A percentile compares a stretch with the other conserved stretches of the same genome.
These are phyloP conservation scores for Pistacia atlantica DNA, from an alignment of 345 rosid species.

Conservation along the genomic window DNA sequence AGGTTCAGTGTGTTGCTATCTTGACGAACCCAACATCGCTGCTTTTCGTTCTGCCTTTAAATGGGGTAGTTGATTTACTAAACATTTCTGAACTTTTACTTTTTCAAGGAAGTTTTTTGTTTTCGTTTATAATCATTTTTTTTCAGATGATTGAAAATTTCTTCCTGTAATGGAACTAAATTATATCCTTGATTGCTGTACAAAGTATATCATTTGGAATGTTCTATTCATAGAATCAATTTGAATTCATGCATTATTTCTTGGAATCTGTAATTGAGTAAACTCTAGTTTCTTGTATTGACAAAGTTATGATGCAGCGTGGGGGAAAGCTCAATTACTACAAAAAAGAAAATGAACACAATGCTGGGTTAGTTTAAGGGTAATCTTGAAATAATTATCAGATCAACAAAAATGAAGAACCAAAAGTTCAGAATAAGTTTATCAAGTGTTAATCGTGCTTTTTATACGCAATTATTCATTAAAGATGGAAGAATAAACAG, in stretches of 20 bases:
- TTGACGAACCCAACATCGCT: background rate
- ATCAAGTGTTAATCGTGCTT: no score
- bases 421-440: no score
- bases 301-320: no score
- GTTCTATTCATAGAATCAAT: background rate
- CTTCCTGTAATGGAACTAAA: slow-evolving; percentile 3
- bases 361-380: no score
- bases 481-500: no score
- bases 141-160: background rate
- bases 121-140: background rate
- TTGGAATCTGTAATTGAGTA: background rate
- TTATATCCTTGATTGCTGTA: background rate
- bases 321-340: no score
- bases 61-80: background rate
- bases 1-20: background rate
- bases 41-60: background rate
- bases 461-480: no score
- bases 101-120: background rate
- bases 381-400: no score
- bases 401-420: no score
- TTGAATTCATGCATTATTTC: background rate
- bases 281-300: no score
- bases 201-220: background rate
- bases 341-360: no score
- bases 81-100: background rate